Base-by-base conservation (phyloP, 1,139 yeast species). In the Pneumocystis oryctolagi region DNA sequence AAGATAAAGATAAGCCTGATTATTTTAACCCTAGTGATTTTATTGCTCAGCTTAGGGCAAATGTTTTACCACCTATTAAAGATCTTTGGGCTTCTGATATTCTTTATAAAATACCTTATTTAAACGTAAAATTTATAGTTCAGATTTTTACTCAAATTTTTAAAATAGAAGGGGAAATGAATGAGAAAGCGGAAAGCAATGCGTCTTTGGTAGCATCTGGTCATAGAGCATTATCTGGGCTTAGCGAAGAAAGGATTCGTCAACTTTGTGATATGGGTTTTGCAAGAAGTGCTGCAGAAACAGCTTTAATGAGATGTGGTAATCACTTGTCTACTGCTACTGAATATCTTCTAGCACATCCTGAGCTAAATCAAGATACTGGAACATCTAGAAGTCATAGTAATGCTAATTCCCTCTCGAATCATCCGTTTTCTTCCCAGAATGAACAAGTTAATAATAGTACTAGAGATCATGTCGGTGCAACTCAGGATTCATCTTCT, bases 211-310 rank as follows among this genome's bases (percentile, higher is more conserved):
- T 25, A 47, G 12, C 55, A 25, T 47, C 30, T 25, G 25, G 9
- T 39, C 59, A 39, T 57, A 35, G 59, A 57, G 37, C 37, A 9
- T 30, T 30, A 39, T 35, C 40, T 57, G 59, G 42, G 6, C 40
- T 37, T 57, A 57, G 87, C 0, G 74, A 76, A n/a, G 76, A 76
- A 9, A 80, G 82, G 67, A 72, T 80, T 8, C 76, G 78, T 5
- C 82, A 80, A 66, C 72, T 84, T 61, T 71, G 72, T 9, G 71
- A 73, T 0, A 68, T 78, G n/a, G 87, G 86, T 0, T 68, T 82
- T 61, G 59, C 76, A 0, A 31, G 65, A 37, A 61, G 58, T n/a
- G 31, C 57, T 42, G 65, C 61, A 12, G 65, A 64, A 40, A 57
- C 35, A 9, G 62, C 64, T 25, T 56, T 63, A 20, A 18, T 58